phyloP scores from a whole-genome alignment of 2,329 filamentous ascomycete genomes.

The Sporothrix humicola region DNA sequence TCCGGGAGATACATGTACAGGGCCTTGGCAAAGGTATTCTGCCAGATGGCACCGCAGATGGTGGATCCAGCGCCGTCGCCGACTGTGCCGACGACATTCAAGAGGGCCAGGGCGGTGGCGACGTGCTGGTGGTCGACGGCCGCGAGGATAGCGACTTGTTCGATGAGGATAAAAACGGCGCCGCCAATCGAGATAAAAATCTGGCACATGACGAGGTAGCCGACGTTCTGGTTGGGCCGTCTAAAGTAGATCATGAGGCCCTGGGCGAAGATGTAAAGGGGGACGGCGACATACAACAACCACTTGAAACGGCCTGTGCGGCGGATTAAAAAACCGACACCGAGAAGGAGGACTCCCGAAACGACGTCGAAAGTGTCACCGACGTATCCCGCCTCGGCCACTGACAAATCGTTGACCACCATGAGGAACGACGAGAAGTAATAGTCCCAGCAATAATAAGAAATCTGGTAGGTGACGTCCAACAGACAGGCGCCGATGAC shows the following conservation, averaged over 20 bases:
- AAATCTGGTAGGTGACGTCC: conserved; percentile 41
- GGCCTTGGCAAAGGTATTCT: conserved; percentile 45
- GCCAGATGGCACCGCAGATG: conserved; percentile 24
- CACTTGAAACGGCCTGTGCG: conserved; percentile 57
- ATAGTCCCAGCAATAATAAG: conserved; percentile 58
- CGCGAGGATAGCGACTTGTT: conserved; percentile 19
- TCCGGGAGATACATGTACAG: conserved; percentile 57
- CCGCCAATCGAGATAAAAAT: conserved; percentile 20
- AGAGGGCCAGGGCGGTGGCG: conserved; percentile 8
- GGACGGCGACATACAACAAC: conserved; percentile 45
- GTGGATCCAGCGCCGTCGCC: conserved; percentile 20
- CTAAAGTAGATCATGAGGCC: conserved; percentile 54
- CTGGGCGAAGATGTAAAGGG: conserved; percentile 46
- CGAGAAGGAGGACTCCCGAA: conserved; percentile 54
- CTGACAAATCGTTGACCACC: conserved; percentile 42
- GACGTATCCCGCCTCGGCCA: conserved; percentile 55
- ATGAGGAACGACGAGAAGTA: conserved; percentile 51
- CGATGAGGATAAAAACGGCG: conserved; percentile 12
- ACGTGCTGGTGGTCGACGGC: conserved; percentile 28
- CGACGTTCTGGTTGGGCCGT: conserved; percentile 50
- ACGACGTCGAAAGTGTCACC: conserved; percentile 58
- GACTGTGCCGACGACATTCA: conserved; percentile 8
- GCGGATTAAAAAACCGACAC: conserved; percentile 55
- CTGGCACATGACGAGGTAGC: conserved; percentile 44
- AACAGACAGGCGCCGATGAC: conserved; percentile 58